These are phyloP conservation scores for Clavispora santaluciae DNA, from an alignment of 805 yeast genomes.

Conservation along the genomic window DNA sequence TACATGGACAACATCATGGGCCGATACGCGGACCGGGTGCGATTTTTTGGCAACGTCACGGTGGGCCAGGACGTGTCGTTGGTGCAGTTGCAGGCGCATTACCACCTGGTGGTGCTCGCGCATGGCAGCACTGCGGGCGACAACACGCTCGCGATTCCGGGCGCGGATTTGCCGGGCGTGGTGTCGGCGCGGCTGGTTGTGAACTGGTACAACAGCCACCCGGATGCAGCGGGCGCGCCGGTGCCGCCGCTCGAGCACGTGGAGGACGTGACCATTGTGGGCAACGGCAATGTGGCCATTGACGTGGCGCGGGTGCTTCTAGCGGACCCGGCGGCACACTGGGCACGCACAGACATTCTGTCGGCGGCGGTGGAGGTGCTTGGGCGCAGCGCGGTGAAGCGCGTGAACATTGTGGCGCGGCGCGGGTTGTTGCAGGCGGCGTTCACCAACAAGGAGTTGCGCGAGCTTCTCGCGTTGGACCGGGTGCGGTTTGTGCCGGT, in stretches of 20 bases:
- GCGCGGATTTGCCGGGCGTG: conserved; percentile 60
- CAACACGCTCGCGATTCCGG: conserved; percentile 55
- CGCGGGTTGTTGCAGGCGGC: conserved; percentile 83
- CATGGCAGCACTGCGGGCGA: conserved; percentile 71
- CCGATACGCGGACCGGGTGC: conserved; percentile 21
- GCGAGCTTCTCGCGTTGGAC: conserved; percentile 70
- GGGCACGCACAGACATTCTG: conserved; percentile 72
- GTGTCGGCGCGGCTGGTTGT: conserved; percentile 82
- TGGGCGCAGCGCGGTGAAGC: conserved; percentile 47
- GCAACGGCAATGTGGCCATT: conserved; percentile 94
- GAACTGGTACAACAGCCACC: conserved; percentile 95
- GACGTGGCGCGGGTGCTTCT: conserved; percentile 81
- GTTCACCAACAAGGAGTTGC: conserved; percentile 85
- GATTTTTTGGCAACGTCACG: conserved; percentile 65
- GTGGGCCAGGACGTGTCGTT: conserved; percentile 63
- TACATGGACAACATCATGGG: conserved; percentile 54
- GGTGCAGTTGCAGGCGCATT: conserved; percentile 44
- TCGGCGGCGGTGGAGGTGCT: conserved; percentile 54
- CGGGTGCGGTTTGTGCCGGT: conserved; percentile 40
- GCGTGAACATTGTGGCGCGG: conserved; percentile 74
- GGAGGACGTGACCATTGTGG: conserved; percentile 72
- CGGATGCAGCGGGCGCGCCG: conserved; percentile 39
- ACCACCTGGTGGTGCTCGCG: conserved; percentile 72
- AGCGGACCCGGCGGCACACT: conserved; percentile 48
- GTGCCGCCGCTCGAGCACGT: conserved; percentile 59